Evolutionary conservation across 2,329 filamentous ascomycete genomes (phyloP), one percentile per base, ranked within the genome.

Genomic region (Trichophyton mentagrophytes): DNA sequence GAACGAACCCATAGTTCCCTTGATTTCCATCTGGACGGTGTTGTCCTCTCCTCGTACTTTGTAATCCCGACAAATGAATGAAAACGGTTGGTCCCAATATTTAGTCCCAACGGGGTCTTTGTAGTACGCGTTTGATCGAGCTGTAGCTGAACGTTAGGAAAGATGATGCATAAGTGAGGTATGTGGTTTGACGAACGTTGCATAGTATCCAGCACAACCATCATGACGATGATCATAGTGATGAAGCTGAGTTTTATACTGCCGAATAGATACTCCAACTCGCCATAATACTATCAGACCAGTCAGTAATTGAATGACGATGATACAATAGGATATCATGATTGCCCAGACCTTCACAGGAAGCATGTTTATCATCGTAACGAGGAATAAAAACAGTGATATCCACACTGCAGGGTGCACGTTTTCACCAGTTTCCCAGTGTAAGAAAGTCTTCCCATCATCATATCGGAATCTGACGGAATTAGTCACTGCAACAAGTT

Each of bases 391-490:
- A 55, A 70, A 70, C 33, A 74, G 67, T 8, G 67, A 65, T 38
- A 74, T 70, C 70, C 71, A 74, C 2, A 77, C 73, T 0, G 74
- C 74, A 7, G 75, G 71, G 61, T 71, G 70, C 20, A 68, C 66
- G 40, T 63, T 64, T 15, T 65, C 60, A 22, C 63, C 65, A 9
- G 65, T 67, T 46, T 71, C 38, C 69, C 69, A 72, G 38, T 64
- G 61, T 22, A 77, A 61, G 13, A 65, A 63, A 3, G 71, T 69
- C 22, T 70, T 69, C 0, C 65, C 58, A n/a, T 66, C 64, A 11
- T 71, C 68, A 62, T 72, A 73, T 25, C 69, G 67, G 61, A 77
- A 78, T 51, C 70, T 70, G 69, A 76, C 75, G 2, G 75, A 67
- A 55, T 76, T 71, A 9, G 75, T 70, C 30, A 73, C 68, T 5